These are phyloP conservation scores for Iris macrosiphon DNA, from an alignment of 106 monocot species.

Conservation along the genomic window DNA sequence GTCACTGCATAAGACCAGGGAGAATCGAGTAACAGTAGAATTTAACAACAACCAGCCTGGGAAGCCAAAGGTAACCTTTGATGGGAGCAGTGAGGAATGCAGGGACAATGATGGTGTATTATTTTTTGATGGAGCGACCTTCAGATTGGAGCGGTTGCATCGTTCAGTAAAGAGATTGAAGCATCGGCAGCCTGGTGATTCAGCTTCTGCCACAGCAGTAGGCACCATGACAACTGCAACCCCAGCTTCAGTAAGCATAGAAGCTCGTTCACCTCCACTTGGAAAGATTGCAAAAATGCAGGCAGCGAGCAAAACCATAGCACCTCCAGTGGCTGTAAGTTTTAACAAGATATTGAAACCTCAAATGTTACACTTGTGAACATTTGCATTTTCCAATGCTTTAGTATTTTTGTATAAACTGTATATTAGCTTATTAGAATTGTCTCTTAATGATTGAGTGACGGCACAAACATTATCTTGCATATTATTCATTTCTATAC, in stretches of 20 bases:
- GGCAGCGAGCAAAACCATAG: conserved; percentile 30
- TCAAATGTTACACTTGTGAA: too few relatives aligned
- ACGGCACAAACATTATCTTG: too few relatives aligned
- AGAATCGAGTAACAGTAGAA: conserved; percentile 86
- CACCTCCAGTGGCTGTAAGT: conserved; percentile 65
- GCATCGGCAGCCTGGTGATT: conserved; percentile 68
- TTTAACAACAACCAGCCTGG: conserved; percentile 92
- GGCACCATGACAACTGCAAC: conserved; percentile 17
- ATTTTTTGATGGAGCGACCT: conserved; percentile 91
- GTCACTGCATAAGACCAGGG: conserved; percentile 84
- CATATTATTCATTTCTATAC: too few relatives aligned
- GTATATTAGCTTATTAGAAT: too few relatives aligned
- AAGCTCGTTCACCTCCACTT: conserved; percentile 64
- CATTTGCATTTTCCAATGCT: too few relatives aligned
- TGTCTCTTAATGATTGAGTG: too few relatives aligned
- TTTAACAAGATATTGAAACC: too few relatives aligned
- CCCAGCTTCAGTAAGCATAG: conserved; percentile 28
- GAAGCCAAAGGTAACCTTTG: conserved; percentile 91
- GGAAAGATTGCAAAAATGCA: conserved; percentile 51
- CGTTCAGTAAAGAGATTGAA: conserved; percentile 89
- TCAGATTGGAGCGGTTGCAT: conserved; percentile 78
- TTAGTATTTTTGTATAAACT: too few relatives aligned
- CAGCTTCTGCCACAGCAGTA: conserved; percentile 24
- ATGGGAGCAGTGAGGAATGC: conserved; percentile 88
- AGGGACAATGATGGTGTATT: conserved; percentile 93